Evolutionary conservation across 805 yeast genomes (phyloP).

Genomic region (Hanseniaspora meyeri): DNA sequence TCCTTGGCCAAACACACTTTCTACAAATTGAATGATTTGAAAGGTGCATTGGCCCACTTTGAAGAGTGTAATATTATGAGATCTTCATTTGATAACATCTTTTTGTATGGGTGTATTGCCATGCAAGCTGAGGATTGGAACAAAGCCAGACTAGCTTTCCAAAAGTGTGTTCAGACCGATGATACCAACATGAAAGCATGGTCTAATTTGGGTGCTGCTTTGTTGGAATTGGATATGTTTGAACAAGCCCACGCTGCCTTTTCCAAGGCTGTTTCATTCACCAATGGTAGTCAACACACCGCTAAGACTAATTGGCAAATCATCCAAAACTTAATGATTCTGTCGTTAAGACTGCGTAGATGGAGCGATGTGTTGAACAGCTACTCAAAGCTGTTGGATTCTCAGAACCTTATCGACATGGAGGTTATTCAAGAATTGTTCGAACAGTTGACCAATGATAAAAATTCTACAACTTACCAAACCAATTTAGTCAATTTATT

Average conservation of each 20-base stretch:
- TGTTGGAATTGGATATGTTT: constrained; percentile 48
- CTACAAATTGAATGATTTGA: constrained; percentile 37
- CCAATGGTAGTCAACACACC: constrained; percentile 63
- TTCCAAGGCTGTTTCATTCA: constrained; percentile 65
- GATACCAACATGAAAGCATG: constrained; percentile 72
- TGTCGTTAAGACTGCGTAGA: constrained; percentile 68
- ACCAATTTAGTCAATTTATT: constrained; percentile 25
- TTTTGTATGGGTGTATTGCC: constrained; percentile 82
- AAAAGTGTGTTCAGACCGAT: constrained; percentile 77
- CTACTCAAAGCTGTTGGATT: constrained; percentile 45
- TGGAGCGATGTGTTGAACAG: constrained; percentile 85
- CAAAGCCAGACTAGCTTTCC: constrained; percentile 80
- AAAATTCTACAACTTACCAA: constrained; percentile 43
- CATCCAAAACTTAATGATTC: constrained; percentile 75
- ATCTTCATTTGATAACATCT: constrained; percentile 71
- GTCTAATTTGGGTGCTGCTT: constrained; percentile 81
- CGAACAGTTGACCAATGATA: constrained; percentile 46
- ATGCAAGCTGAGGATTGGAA: constrained; percentile 59
- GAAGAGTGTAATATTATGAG: constrained; percentile 48
- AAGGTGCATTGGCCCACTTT: constrained; percentile 49
- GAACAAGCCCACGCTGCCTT: constrained; percentile 78
- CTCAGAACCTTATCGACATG: constrained; percentile 54
- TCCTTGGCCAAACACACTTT: constrained; percentile 66
- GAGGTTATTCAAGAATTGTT: constrained; percentile 64
- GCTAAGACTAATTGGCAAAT: constrained; percentile 73